phyloP scores from a whole-genome alignment of 2,329 filamentous ascomycete genomes.

The Verticillium zaregamsianum region DNA sequence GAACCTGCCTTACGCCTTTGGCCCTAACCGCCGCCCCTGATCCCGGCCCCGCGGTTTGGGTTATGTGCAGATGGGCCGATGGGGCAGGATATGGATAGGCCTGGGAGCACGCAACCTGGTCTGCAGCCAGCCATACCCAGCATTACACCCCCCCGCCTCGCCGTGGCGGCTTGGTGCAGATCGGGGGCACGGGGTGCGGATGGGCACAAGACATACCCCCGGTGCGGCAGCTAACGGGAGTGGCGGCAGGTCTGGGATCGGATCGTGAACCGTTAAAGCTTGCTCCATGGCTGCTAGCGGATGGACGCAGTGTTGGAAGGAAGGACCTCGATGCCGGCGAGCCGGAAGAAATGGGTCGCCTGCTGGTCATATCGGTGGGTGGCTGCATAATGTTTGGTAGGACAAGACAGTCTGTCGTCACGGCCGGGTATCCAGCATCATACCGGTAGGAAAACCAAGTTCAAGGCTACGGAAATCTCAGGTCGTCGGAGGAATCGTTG shows the following conservation, averaged over 20 bases:
- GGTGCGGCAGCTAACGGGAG: background rate
- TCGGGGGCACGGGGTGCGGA: background rate
- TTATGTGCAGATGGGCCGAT: constrained; percentile 10
- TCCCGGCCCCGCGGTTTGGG: constrained; percentile 12
- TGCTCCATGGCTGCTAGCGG: background rate
- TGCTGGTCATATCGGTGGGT: background rate
- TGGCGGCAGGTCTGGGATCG: background rate
- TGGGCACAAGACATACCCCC: background rate
- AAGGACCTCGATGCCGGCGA: background rate
- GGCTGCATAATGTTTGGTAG: background rate
- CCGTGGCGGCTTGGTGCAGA: constrained; percentile 11
- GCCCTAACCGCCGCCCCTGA: constrained; percentile 5
- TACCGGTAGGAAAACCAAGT: background rate
- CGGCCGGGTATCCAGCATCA: background rate
- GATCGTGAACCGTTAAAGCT: background rate
- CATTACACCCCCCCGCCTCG: constrained; percentile 3
- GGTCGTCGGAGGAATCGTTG: background rate
- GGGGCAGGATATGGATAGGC: constrained; percentile 1
- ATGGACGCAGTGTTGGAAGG: background rate
- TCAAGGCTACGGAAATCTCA: background rate
- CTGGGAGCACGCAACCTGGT: constrained; percentile 1
- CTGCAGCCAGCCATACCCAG: constrained; percentile 2
- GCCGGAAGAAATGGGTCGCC: background rate
- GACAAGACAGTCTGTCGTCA: background rate
- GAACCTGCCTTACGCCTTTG: background rate